Base-by-base conservation (phyloP, 805 yeast genomes). In the Saccharomycopsis sp. region DNA sequence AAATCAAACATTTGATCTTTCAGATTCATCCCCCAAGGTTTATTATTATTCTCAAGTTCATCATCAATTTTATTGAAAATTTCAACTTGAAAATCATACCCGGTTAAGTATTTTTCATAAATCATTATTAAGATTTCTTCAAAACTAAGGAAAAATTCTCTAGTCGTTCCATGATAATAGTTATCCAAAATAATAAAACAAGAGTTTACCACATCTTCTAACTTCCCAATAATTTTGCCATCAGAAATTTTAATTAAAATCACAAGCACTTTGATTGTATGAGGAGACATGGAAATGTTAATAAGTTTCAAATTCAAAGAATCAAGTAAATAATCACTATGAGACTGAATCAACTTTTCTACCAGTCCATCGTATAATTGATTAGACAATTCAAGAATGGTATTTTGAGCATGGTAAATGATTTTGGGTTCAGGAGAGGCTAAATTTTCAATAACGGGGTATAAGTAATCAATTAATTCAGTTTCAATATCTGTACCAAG, bases 241-340 rank as follows among this genome's bases (percentile, higher is more conserved):
- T 96, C 96, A 0, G 88, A 78, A 20, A 87, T 64, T 48, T 69
- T 73, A 21, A 85, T 66, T 34, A 89, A 60, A 3, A 85, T 78
- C 34, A 80, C 67, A 30, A 89, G 61, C 3, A 88, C 76, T 0
- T 77, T 75, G 1, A 83, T 69, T 3, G 86, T 70, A 8, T 86
- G 67, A 2, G 95, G 89, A 1, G 86, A 72, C 4, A 89, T 69
- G 41, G 78, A 66, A 4, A 87, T 76, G 2, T 81, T 72, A 21
- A 85, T 74, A 39, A 92, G 61, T 46, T 70, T 72, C 21, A 76
- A 58, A 2, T 94, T 79, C n/a, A 87, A 62, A 0, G 86, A 62
- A 54, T 92, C 96, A 13, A 87, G 62, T 15, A 89, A 58, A 53
- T 88, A 88, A 51, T 89, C 96, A 42, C 76, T 68, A 54, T 87